Evolutionary conservation across 352 stramenopile genomes (phyloP).

Genomic region (Phytophthora colocasiae): DNA sequence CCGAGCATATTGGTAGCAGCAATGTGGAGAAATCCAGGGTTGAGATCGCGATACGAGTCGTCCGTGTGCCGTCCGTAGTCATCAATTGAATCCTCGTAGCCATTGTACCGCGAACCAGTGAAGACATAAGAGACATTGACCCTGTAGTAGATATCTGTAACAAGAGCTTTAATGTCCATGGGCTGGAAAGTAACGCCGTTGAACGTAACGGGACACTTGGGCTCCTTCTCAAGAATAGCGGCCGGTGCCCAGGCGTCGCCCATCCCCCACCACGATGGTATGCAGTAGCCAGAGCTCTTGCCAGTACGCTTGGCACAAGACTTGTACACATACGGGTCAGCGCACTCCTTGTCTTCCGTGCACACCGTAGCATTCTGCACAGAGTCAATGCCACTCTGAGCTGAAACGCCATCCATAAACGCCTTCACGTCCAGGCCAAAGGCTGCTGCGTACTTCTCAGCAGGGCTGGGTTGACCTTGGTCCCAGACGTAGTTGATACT

Average conservation of each 20-base stretch:
- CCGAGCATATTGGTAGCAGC: constrained; percentile 47
- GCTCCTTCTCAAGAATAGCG: constrained; percentile 39
- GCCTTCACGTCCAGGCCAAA: constrained; percentile 38
- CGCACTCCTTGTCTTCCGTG: constrained; percentile 24
- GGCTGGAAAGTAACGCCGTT: constrained; percentile 47
- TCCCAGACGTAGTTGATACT: constrained; percentile 61
- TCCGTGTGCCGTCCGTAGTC: constrained; percentile 44
- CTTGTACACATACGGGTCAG: constrained; percentile 5
- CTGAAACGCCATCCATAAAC: constrained; percentile 46
- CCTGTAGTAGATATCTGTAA: constrained; percentile 40
- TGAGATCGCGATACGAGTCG: constrained; percentile 41
- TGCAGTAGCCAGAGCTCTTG: constrained; percentile 32
- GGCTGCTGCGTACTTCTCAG: constrained; percentile 48
- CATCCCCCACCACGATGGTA: constrained; percentile 41
- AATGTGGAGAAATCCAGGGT: constrained; percentile 47
- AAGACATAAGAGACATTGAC: not conserved
- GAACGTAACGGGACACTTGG: constrained; percentile 35
- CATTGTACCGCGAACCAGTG: constrained; percentile 33
- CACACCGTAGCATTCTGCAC: constrained; percentile 8
- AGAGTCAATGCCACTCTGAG: constrained; percentile 33
- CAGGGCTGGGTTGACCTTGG: constrained; percentile 27
- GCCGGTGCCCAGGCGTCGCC: constrained; percentile 39
- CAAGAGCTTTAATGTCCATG: constrained; percentile 46
- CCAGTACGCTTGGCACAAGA: constrained; percentile 30
- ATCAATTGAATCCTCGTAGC: constrained; percentile 21